Evolutionary conservation across 2,329 filamentous ascomycete genomes (phyloP), one percentile per base, ranked within the genome.

Genomic region (Xylariaceae sp.): DNA sequence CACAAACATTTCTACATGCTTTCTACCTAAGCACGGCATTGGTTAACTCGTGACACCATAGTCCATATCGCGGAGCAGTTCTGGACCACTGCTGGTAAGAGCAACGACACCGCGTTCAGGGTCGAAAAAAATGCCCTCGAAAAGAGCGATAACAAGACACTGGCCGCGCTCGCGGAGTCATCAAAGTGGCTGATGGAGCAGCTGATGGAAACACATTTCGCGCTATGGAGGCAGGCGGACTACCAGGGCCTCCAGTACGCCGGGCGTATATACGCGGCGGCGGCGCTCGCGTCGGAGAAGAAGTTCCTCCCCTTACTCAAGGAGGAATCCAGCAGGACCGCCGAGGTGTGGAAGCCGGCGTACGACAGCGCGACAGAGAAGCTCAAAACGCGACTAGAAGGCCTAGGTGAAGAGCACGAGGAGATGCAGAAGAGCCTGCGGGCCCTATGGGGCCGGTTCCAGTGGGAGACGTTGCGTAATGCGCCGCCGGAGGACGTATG

Each of bases 341-440:
- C 26, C 6, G 6, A 10, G 6, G 26, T 10, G 32, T 37, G 32
- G 32, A 37, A 37, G 32, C 32, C 32, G 3, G 32, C 7, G 32
- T 37, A 7, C 32, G 32, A 37, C 12, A 10, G 32, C 32, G 32
- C 14, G 5, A 12, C 9, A 3, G 32, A 4, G 32, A 4, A 10
- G 56, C 52, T 65, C 40, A 50, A 48, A 16, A 26, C 12, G 7
- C 60, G 63, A 2, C 41, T 65, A 10, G 60, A 62, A 4, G 59
- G 59, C 3, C 21, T 56, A 29, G 21, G 37, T 10, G 6, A 14
- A 5, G 37, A 14, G 23, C 23, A 44, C 23, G 37, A 21, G n/a
- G 42, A 14, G 0, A 50, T 57, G 50, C 9, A 9, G 2, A 10
- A 1, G 2, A 14, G 7, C 7, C 5, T 57, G 7, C 20, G 14